These are phyloP conservation scores for Aspergillus sp. DNA, from an alignment of 2,329 filamentous ascomycete species.

Conservation along the genomic window DNA sequence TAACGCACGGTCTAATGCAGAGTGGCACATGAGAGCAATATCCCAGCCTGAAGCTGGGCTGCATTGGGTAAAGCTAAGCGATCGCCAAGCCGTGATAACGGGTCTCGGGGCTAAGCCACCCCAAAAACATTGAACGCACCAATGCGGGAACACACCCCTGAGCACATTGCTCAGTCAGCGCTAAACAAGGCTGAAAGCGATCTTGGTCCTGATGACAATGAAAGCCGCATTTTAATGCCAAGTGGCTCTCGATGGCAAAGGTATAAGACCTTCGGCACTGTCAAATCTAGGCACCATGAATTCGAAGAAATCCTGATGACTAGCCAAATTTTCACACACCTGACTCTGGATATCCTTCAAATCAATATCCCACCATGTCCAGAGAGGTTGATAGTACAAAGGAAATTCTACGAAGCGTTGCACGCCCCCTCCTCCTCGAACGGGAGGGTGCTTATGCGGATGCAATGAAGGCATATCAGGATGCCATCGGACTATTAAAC, in stretches of 20 bases:
- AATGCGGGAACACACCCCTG: background rate
- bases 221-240: background rate
- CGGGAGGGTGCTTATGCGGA: slow-evolving; percentile 12
- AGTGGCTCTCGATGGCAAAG: background rate
- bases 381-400: background rate
- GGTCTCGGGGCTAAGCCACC: background rate
- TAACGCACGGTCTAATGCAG: too few species aligned
- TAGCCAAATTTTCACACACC: background rate
- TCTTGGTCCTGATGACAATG: background rate
- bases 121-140: background rate
- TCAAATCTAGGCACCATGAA: background rate
- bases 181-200: background rate
- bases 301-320: background rate
- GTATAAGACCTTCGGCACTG: background rate
- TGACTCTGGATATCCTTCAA: background rate
- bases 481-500: slow-evolving; percentile 7
- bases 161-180: background rate
- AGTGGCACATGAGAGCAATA: too few species aligned
- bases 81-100: background rate
- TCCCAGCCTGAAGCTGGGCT: background rate
- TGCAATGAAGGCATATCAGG: slow-evolving; percentile 14
- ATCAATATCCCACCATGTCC: background rate
- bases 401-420: background rate
- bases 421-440: slow-evolving; percentile 7
- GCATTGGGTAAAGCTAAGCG: background rate